Percentiles rank a stretch among this genome's conserved stretches.
phyloP scores from a whole-genome alignment of 2,329 filamentous ascomycete species.

The Pseudocercospora macadamiae region DNA sequence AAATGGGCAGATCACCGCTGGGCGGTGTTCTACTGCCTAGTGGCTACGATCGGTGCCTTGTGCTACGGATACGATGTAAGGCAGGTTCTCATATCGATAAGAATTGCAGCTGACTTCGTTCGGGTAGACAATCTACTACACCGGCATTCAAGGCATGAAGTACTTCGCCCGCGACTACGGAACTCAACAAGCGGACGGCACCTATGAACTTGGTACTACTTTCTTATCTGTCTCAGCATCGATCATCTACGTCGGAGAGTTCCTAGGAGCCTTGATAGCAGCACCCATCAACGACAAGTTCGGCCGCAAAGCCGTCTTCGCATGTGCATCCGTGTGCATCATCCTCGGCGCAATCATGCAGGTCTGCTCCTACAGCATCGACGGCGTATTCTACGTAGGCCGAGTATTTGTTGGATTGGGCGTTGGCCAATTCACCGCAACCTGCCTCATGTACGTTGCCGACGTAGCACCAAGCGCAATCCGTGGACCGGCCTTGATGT shows the following conservation, averaged over 20 bases:
- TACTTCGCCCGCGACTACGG: slow-evolving; percentile 27
- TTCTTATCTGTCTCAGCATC: slow-evolving; percentile 28
- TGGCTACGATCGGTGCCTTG: slow-evolving; percentile 27
- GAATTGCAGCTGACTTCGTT: background rate
- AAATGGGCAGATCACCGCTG: slow-evolving; percentile 26
- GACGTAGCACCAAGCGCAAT: slow-evolving; percentile 28
- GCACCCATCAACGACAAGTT: slow-evolving; percentile 30
- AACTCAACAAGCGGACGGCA: slow-evolving; percentile 16
- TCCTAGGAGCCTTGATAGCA: slow-evolving; percentile 24
- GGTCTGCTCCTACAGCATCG: slow-evolving; percentile 27
- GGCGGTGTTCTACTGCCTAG: slow-evolving; percentile 28
- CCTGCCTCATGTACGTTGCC: slow-evolving; percentile 27
- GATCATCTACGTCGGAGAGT: slow-evolving; percentile 30
- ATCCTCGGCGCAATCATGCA: slow-evolving; percentile 26
- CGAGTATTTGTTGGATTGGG: slow-evolving; percentile 26
- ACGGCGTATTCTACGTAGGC: slow-evolving; percentile 27
- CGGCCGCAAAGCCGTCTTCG: slow-evolving; percentile 26
- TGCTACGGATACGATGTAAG: slow-evolving; percentile 29
- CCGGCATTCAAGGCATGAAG: slow-evolving; percentile 27
- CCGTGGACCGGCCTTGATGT: slow-evolving; percentile 26
- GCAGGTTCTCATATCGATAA: background rate
- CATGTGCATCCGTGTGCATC: slow-evolving; percentile 23
- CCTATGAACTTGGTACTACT: slow-evolving; percentile 23
- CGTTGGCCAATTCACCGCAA: slow-evolving; percentile 28
- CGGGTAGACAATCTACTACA: slow-evolving; percentile 27